Evolutionary conservation across 306 rosid genomes (phyloP).

Genomic region (Luffa aegyptiaca): DNA sequence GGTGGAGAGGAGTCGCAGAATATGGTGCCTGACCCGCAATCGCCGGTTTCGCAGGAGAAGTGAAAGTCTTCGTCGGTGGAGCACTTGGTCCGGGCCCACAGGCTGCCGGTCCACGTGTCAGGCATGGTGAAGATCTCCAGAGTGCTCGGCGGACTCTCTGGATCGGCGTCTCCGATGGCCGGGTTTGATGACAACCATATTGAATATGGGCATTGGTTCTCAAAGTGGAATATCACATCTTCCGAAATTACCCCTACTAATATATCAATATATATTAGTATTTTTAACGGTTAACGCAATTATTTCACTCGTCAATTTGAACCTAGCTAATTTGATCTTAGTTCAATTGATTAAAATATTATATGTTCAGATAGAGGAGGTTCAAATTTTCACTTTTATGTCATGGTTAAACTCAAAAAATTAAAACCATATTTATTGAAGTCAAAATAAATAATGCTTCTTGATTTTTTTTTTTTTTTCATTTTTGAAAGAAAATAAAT

Average conservation of each 20-base stretch:
- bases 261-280: no score
- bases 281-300: no score
- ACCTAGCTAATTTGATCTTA: no score
- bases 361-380: no score
- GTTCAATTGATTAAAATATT: no score
- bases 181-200: conserved; percentile 12
- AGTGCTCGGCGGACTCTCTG: background rate
- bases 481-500: no score
- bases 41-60: conserved; percentile 22
- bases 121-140: conserved; percentile 14
- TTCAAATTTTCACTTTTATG: no score
- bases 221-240: conserved; percentile 8
- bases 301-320: no score
- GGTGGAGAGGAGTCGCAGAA: conserved; percentile 17
- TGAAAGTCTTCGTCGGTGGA: background rate
- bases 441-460: no score
- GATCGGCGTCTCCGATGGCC: conserved; percentile 15
- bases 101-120: conserved; percentile 14
- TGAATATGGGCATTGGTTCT: background rate
- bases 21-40: conserved; percentile 6
- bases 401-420: no score
- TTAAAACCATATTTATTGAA: no score
- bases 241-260: conserved; percentile 14
- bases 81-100: conserved; percentile 16
- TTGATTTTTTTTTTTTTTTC: no score